These are phyloP conservation scores for Pleodorina starrii DNA, from an alignment of 139 green algal genomes.

Conservation along the genomic window DNA sequence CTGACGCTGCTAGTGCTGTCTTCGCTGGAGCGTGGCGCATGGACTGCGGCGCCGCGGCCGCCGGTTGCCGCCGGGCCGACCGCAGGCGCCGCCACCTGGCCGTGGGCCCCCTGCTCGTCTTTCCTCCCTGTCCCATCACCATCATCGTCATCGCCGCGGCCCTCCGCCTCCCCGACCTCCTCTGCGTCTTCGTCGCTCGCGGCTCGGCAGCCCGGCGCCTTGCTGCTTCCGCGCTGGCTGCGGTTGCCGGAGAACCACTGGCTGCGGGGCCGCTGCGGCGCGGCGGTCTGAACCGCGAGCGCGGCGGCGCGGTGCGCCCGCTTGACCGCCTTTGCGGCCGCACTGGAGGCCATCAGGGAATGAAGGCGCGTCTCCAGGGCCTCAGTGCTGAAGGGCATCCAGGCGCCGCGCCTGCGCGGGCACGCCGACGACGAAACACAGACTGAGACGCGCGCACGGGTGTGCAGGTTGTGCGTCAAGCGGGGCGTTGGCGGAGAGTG, in stretches of 20 bases:
- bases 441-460: too few species aligned
- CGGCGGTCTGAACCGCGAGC: background rate
- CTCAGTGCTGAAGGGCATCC: background rate
- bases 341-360: background rate
- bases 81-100: too few species aligned
- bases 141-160: background rate
- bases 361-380: background rate
- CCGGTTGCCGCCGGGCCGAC: background rate
- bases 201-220: too few species aligned
- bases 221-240: background rate
- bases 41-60: too few species aligned
- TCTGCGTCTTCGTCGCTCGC: too few species aligned
- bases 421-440: too few species aligned
- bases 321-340: background rate
- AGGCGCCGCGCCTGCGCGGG: background rate
- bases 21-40: background rate
- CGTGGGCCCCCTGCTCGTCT: background rate
- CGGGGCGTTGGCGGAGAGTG: too few species aligned
- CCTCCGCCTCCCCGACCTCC: background rate
- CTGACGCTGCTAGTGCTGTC: constrained; percentile 3
- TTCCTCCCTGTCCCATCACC: background rate
- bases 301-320: background rate
- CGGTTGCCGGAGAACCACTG: background rate
- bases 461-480: too few species aligned
- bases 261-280: background rate